Evolutionary conservation across 208 protist species (phyloP).

Genomic region (Leishmania gerbilli): DNA sequence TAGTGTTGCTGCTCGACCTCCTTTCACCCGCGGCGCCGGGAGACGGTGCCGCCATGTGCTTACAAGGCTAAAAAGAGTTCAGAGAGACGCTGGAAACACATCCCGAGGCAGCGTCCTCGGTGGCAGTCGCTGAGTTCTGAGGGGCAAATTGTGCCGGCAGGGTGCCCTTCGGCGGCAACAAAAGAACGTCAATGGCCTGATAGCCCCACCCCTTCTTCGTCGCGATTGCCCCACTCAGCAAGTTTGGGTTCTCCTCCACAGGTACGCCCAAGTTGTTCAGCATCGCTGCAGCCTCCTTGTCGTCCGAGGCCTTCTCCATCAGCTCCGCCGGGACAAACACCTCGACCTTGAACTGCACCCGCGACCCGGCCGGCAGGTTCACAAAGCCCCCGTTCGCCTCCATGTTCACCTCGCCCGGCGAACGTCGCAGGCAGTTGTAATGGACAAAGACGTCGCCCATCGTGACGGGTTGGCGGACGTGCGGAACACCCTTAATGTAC

Average conservation of each 20-base stretch:
- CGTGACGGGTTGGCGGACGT: conserved; percentile 32
- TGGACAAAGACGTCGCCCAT: conserved; percentile 64
- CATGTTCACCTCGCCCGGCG: background rate
- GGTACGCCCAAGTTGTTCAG: conserved; percentile 25
- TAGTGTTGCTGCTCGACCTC: background rate
- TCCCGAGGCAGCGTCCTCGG: background rate
- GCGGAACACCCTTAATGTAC: conserved; percentile 17
- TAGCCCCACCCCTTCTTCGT: conserved; percentile 31
- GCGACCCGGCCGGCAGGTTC: conserved; percentile 20
- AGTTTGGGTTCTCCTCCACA: conserved; percentile 17
- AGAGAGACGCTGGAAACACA: background rate
- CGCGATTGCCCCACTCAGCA: conserved; percentile 20
- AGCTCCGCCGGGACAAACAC: conserved; percentile 20
- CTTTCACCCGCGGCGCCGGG: background rate
- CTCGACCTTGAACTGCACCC: conserved; percentile 32
- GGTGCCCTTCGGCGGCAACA: background rate
- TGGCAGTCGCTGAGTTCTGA: background rate
- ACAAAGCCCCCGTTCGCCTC: conserved; percentile 7
- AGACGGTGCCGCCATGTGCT: no score
- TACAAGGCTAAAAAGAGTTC: background rate
- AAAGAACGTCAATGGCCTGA: conserved; percentile 19
- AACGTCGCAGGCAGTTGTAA: conserved; percentile 27
- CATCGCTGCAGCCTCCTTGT: conserved; percentile 28
- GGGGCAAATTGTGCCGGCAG: background rate
- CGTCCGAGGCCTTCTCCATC: conserved; percentile 27